Base-by-base conservation (phyloP, 176 grass and related monocot genomes). In the Hyparrhenia diplandra region DNA sequence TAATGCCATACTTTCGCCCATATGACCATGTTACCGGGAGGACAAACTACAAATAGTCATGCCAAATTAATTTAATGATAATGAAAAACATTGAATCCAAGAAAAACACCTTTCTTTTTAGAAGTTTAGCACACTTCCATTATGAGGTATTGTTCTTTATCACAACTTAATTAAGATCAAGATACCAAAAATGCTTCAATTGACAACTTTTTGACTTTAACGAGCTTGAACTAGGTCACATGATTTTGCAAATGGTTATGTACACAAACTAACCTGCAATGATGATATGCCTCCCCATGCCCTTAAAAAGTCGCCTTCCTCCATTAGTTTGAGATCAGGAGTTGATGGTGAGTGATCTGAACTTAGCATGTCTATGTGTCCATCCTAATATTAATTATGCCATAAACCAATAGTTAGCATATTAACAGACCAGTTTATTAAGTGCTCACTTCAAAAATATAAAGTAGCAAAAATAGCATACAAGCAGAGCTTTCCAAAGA, bases 221-320 rank as follows among this genome's bases (percentile, higher is more conserved):
- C 49, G 23, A 4, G 13, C 18, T 2, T 69, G 12, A 25, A 8
- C 34, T 39, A 55, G 30, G 21, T 70, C 42, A 5, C 42, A 66
- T 24, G 31, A 4, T 61, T 61, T 46, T 3, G 23, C 21, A 43
- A 40, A 30, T 20, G 63, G 11, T 31, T 25, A 7, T 51, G 49
- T 31, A 28, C 17, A 30, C 2, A 24, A 78, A 67, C 79, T 45
- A 40, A 99, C 96, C 90, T 99, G 96, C 81, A 99, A 79, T 37
- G 96, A 99, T 82, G 96, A 93, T 71, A 99, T 99, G 18, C 96
- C 96, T 60, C 96, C 96, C 96, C 96, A 99, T 65, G 96, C 96
- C 83, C 78, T 93, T 71, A 99, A 83, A 88, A 99, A 99, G 37
- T 95, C 79, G 28, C 96, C 96, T 93, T 99, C 88, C 32, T 93